Conservation (phyloP, 2,329 filamentous ascomycete genomes). For the Pyrenochaeta sp. region DNA sequence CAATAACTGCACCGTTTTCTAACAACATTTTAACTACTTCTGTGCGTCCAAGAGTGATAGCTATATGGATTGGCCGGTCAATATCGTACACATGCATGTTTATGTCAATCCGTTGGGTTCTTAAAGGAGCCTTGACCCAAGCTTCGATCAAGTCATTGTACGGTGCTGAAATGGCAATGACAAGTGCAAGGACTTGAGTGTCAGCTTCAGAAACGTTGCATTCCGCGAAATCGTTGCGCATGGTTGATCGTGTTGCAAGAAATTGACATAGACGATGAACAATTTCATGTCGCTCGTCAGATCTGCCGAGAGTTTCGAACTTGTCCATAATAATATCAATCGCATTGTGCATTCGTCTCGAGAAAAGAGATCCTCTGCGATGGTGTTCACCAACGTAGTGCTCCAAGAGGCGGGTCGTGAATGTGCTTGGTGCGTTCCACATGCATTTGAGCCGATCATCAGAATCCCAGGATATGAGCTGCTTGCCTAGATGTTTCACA, state of each 20-base stretch:
- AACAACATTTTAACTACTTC: background rate
- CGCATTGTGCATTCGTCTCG: constrained; percentile 2
- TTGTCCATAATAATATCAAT: constrained; percentile 1
- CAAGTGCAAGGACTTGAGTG: background rate
- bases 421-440: background rate
- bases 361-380: background rate
- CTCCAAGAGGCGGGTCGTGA: background rate
- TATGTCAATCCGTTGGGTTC: background rate
- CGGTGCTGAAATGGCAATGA: background rate
- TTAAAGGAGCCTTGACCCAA: no score
- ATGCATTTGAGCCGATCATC: background rate
- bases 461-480: background rate
- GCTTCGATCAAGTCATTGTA: constrained; percentile 1
- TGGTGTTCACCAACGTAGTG: background rate
- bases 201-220: background rate
- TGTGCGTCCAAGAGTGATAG: background rate
- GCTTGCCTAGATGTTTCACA: background rate
- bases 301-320: background rate
- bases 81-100: background rate
- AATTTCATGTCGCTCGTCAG: background rate
- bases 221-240: background rate
- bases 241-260: background rate
- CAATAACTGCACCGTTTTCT: background rate
- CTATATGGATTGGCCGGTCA: background rate
- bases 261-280: background rate